Base-by-base conservation (phyloP, 164 flowering plant genomes). In the Taxillus chinensis region DNA sequence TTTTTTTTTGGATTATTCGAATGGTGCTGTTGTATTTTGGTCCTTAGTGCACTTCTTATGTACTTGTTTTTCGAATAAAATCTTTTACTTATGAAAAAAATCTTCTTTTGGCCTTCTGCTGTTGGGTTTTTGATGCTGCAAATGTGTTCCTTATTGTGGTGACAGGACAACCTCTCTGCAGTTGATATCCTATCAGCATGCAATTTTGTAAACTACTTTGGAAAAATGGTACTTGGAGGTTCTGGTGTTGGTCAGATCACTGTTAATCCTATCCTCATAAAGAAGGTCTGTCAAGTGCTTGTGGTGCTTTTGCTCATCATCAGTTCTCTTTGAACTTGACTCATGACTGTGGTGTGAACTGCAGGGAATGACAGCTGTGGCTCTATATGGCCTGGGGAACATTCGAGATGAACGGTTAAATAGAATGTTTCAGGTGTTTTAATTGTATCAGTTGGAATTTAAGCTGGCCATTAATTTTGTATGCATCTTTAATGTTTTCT, bases 171-270 rank as follows among this genome's bases (percentile, higher is more conserved):
- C 69, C 97, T 95, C 57, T 95, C 97, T 67, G 91, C 97, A 10
- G 82, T 90, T 65, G 99, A 95, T 74, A 95, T 95, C 62, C 97
- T 95, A 57, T 90, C 99, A 45, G 83, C 97, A 5, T 90, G 97
- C 84, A 95, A 95, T 80, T 97, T 95, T 72, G 92, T 89, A 60
- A 95, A 95, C 57, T 95, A 95, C 76, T 95, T 95, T 75, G 99
- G 99, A 41, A 93, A 95, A 76, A 89, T 90, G 93, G 88, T 67
- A 66, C 97, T 90, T 60, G 97, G 92, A 61, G 99, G 99, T 48
- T 91, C 99, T 69, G 99, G 99, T 71, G 97, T 95, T 77, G 99
- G 99, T 61, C 89, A 95, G 84, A 95, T 95, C 69, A 79, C 91
- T 50, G 76, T 95, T 46, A 72, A 63, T 64, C 97, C 99, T 52